Evolutionary conservation across 2,329 filamentous ascomycete species (phyloP).

Genomic region (Grosmannia huntii): DNA sequence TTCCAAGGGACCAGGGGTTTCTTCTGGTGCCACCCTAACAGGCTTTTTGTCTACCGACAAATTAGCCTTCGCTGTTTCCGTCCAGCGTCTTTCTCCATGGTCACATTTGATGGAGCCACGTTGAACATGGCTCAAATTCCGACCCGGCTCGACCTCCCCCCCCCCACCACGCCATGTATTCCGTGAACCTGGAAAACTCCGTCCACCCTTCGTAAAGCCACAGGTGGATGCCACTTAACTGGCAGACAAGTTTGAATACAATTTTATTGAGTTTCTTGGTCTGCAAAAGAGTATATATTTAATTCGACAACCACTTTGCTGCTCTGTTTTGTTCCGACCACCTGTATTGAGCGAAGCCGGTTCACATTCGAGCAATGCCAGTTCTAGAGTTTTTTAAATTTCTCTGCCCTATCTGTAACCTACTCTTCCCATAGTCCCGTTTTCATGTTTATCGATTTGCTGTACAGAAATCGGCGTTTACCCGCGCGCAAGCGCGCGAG

Average conservation of each 20-base stretch:
- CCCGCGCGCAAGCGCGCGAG: slow-evolving; percentile 1
- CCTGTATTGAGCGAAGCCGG: background rate
- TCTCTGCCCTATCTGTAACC: background rate
- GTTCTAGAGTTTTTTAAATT: background rate
- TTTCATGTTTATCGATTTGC: background rate
- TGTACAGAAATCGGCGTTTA: background rate
- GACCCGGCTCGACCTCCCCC: slow-evolving; percentile 11
- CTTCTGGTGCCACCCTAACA: slow-evolving; percentile 7
- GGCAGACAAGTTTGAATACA: background rate
- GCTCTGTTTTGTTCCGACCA: background rate
- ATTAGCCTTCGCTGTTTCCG: slow-evolving; percentile 16
- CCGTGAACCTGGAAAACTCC: background rate
- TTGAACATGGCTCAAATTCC: slow-evolving; percentile 20
- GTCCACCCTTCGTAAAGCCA: background rate
- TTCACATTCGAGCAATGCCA: background rate
- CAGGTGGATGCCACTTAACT: background rate
- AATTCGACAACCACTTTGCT: background rate
- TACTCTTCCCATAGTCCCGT: background rate
- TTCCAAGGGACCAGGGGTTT: slow-evolving; percentile 3
- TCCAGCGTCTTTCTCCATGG: slow-evolving; percentile 8
- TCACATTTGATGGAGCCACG: slow-evolving; percentile 21
- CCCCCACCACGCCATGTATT: slow-evolving; percentile 4
- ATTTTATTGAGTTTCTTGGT: background rate
- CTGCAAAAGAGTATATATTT: background rate
- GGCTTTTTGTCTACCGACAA: slow-evolving; percentile 15